Conservation (phyloP, 345 rosid species). For the Isatis tinctoria region DNA sequence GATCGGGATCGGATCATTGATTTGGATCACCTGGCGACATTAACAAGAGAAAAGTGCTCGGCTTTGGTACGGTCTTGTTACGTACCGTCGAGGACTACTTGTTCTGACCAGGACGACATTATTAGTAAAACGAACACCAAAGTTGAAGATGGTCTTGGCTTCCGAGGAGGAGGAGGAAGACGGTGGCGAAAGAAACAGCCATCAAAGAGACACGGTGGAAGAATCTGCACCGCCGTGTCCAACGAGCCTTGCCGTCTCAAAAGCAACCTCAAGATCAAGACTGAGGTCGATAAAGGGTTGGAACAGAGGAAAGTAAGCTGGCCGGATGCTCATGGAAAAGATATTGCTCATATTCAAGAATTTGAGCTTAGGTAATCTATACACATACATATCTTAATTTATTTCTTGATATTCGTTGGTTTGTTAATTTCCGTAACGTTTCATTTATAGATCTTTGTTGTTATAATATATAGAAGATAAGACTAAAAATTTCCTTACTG, state of each 20-base stretch:
- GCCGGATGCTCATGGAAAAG: slow-evolving; percentile 77
- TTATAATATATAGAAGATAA: too few relatives aligned
- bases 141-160: slow-evolving; percentile 23
- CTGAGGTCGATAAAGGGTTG: slow-evolving; percentile 15
- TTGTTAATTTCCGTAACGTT: not conserved
- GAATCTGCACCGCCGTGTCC: slow-evolving; percentile 29
- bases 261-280: slow-evolving; percentile 55
- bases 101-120: slow-evolving; percentile 24
- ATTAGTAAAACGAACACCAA: slow-evolving; percentile 1
- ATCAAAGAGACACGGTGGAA: slow-evolving; percentile 14
- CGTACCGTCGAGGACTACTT: slow-evolving; percentile 41
- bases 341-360: slow-evolving; percentile 72
- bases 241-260: slow-evolving; percentile 38
- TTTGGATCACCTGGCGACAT: slow-evolving; percentile 58
- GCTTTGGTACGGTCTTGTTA: slow-evolving; percentile 71
- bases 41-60: slow-evolving; percentile 58
- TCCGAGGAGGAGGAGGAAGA: slow-evolving; percentile 39
- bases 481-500: not conserved
- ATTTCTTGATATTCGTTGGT: not conserved
- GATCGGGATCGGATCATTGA: not conserved
- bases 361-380: slow-evolving; percentile 60
- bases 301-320: slow-evolving; percentile 70
- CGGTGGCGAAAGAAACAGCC: slow-evolving; percentile 11
- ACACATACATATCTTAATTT: not conserved
- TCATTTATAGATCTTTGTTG: not conserved